Conservation (phyloP, 1,139 yeast genomes). For the Yamadazyma trypodendri region DNA sequence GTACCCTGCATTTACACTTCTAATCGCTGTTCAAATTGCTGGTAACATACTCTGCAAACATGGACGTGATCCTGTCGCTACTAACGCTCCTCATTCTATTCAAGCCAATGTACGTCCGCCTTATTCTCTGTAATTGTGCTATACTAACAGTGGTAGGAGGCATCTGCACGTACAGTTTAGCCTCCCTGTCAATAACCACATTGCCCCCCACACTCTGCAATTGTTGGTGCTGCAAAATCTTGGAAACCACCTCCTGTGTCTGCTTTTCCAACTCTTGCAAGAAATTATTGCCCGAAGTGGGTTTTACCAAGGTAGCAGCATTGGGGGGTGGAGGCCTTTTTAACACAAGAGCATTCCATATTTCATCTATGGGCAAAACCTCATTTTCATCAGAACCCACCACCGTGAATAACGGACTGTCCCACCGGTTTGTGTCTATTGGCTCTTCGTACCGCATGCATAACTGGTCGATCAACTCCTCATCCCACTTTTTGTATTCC, state of each 20-base stretch:
- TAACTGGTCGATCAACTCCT: constrained; percentile 63
- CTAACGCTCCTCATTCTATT: constrained; percentile 79
- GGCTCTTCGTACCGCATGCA: constrained; percentile 94
- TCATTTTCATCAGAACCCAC: constrained; percentile 56
- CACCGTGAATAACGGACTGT: constrained; percentile 80
- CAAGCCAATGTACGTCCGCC: constrained; percentile 77
- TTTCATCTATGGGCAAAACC: constrained; percentile 58
- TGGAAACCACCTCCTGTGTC: constrained; percentile 62
- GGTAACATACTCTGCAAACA: constrained; percentile 74
- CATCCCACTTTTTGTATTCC: constrained; percentile 56
- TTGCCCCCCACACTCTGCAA: constrained; percentile 54
- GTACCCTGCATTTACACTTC: too few species aligned
- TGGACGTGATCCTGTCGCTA: constrained; percentile 58
- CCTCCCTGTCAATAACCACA: constrained; percentile 38
- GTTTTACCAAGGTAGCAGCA: constrained; percentile 70
- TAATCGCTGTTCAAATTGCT: constrained; percentile 37
- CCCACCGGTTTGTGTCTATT: constrained; percentile 85
- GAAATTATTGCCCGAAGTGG: constrained; percentile 72
- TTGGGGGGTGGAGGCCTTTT: constrained; percentile 70
- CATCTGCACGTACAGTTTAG: constrained; percentile 49
- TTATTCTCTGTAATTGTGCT: constrained; percentile 78
- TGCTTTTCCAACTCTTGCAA: constrained; percentile 74
- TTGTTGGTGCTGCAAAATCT: constrained; percentile 61
- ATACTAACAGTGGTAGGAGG: constrained; percentile 65
- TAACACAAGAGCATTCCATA: constrained; percentile 70